Evolutionary conservation across 345 rosid genomes (phyloP).

Genomic region (Erysimum cheiranthoides): DNA sequence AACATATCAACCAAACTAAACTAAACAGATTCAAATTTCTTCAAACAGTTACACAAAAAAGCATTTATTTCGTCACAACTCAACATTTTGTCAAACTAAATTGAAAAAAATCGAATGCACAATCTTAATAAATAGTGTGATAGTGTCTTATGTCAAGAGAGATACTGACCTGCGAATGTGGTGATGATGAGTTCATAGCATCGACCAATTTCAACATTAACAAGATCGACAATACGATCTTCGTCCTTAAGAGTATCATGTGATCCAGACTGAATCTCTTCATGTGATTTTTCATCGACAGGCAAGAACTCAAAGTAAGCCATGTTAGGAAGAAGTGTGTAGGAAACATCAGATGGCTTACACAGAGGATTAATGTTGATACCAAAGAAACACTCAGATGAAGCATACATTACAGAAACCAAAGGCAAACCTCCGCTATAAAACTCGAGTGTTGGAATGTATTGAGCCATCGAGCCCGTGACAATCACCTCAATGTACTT

Average conservation of each 20-base stretch:
- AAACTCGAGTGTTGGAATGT: conserved; percentile 78
- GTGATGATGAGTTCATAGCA: conserved; percentile 86
- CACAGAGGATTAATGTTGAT: conserved; percentile 76
- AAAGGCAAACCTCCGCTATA: conserved; percentile 84
- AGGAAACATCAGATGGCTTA: conserved; percentile 78
- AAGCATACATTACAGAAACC: conserved; percentile 88
- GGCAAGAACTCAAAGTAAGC: conserved; percentile 89
- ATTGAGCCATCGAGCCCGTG: conserved; percentile 94
- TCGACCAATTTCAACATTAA: conserved; percentile 66
- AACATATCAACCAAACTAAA: background rate
- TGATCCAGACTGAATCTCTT: conserved; percentile 28
- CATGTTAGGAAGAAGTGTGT: conserved; percentile 88
- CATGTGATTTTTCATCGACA: conserved; percentile 54
- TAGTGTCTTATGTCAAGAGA: background rate
- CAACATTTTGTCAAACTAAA: no score
- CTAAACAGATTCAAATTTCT: background rate
- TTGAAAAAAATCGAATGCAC: no score
- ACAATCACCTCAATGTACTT: conserved; percentile 89
- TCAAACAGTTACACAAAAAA: background rate
- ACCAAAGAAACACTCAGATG: conserved; percentile 93
- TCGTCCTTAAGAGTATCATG: conserved; percentile 51
- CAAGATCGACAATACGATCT: conserved; percentile 63
- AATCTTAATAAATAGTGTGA: background rate
- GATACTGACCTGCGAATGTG: conserved; percentile 71
- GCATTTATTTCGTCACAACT: no score